Percentiles rank a stretch among this genome's conserved stretches.
phyloP scores from a whole-genome alignment of 1,284 basidiomycete genomes.

The Boletus smithii region DNA sequence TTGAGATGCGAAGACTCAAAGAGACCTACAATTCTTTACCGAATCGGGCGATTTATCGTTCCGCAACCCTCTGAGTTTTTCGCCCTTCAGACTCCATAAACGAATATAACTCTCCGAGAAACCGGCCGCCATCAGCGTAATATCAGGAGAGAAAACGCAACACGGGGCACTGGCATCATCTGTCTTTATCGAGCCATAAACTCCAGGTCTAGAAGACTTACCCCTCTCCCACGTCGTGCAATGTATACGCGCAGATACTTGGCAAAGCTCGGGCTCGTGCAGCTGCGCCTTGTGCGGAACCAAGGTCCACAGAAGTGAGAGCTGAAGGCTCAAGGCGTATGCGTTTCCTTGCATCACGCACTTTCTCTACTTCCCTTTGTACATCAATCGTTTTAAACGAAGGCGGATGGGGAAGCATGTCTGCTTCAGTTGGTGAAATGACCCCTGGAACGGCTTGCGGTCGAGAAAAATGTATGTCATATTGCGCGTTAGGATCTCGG shows the following conservation, averaged over 20 bases:
- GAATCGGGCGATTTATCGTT: slow-evolving; percentile 70
- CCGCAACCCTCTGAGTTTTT: slow-evolving; percentile 76
- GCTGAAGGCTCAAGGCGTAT: slow-evolving; percentile 81
- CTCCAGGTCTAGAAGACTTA: slow-evolving; percentile 37
- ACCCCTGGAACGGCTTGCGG: slow-evolving; percentile 50
- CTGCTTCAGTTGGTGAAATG: slow-evolving; percentile 62
- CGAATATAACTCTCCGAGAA: slow-evolving; percentile 96
- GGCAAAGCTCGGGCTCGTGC: slow-evolving; percentile 68
- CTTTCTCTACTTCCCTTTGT: slow-evolving; percentile 85
- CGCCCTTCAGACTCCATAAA: slow-evolving; percentile 93
- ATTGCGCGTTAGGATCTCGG: slow-evolving; percentile 60
- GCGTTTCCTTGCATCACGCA: slow-evolving; percentile 87
- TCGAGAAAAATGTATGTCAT: slow-evolving; percentile 55
- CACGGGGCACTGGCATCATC: slow-evolving; percentile 69
- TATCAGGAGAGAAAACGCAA: slow-evolving; percentile 87
- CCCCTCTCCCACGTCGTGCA: slow-evolving; percentile 91
- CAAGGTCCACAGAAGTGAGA: slow-evolving; percentile 50
- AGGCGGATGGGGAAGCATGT: slow-evolving; percentile 76
- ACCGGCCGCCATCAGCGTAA: slow-evolving; percentile 92
- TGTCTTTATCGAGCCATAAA: slow-evolving; percentile 12
- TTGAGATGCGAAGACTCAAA: slow-evolving; percentile 1
- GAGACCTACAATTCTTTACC: slow-evolving; percentile 61
- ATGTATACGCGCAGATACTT: slow-evolving; percentile 89
- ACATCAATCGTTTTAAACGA: slow-evolving; percentile 87
- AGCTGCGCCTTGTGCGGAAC: slow-evolving; percentile 55